Conservation (phyloP, 306 rosid genomes). For the Coriaria nepalensis region DNA sequence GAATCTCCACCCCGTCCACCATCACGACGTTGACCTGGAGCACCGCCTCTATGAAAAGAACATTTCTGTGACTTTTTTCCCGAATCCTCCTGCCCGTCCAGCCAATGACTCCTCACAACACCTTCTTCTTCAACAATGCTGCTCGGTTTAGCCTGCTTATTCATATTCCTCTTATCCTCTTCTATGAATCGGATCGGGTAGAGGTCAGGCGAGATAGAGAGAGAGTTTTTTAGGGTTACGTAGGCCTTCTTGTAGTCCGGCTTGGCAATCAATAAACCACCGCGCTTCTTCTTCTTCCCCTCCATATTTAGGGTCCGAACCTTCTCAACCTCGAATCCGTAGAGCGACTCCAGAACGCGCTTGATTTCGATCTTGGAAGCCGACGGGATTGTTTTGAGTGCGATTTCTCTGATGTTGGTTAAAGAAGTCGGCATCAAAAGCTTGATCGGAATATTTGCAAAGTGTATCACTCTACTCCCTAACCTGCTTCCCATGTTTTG, state of each 20-base stretch:
- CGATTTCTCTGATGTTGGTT: slow-evolving; percentile 40
- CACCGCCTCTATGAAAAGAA: slow-evolving; percentile 9
- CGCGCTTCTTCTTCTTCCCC: slow-evolving; percentile 62
- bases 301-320: slow-evolving; percentile 77
- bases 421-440: slow-evolving; percentile 54
- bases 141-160: slow-evolving; percentile 35
- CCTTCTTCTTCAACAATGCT: slow-evolving; percentile 32
- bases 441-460: slow-evolving; percentile 51
- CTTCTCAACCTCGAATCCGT: slow-evolving; percentile 60
- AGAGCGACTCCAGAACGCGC: slow-evolving; percentile 27
- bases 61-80: slow-evolving; percentile 12
- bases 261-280: slow-evolving; percentile 39
- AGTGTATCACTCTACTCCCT: slow-evolving; percentile 44
- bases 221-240: slow-evolving; percentile 49
- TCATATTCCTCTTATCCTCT: slow-evolving; percentile 28
- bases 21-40: slow-evolving; percentile 5
- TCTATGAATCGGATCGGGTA: slow-evolving; percentile 33
- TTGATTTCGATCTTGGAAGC: slow-evolving; percentile 80
- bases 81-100: slow-evolving; percentile 23
- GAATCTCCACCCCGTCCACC: slow-evolving; percentile 4
- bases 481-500: slow-evolving; percentile 45
- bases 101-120: slow-evolving; percentile 56
- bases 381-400: slow-evolving; percentile 70
- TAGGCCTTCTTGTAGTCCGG: slow-evolving; percentile 91
- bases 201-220: slow-evolving; percentile 35